Percentiles rank a stretch among this genome's conserved stretches.
phyloP scores from a whole-genome alignment of 345 rosid genomes.

The Rubroshorea leprosula region DNA sequence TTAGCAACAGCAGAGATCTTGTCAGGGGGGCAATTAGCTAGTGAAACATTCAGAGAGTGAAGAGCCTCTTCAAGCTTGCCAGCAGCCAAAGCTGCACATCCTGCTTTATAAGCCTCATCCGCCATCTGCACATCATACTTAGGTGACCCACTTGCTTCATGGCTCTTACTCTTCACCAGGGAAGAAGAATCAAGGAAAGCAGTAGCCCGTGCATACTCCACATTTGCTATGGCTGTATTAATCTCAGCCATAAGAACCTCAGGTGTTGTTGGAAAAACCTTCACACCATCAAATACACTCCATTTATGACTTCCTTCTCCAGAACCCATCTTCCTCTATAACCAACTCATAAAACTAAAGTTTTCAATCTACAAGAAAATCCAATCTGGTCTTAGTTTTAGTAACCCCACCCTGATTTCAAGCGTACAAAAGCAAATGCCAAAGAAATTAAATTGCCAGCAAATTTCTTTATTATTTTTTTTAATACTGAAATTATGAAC shows the following conservation, averaged over 20 bases:
- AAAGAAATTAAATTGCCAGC: too few relatives aligned
- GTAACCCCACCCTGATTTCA: too few relatives aligned
- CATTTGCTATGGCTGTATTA: constrained; percentile 41
- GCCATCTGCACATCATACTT: constrained; percentile 43
- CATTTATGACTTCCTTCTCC: constrained; percentile 28
- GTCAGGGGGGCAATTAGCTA: constrained; percentile 34
- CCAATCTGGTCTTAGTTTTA: too few relatives aligned
- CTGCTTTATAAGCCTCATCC: constrained; percentile 60
- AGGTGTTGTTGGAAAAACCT: constrained; percentile 39
- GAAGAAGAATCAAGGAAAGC: constrained; percentile 34
- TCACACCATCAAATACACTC: constrained; percentile 46
- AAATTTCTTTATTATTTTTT: too few relatives aligned
- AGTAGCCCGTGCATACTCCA: constrained; percentile 47
- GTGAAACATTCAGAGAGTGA: constrained; percentile 44
- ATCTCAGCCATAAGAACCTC: constrained; percentile 65
- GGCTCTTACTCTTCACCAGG: constrained; percentile 10
- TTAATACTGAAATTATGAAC: too few relatives aligned
- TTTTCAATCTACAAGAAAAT: not conserved
- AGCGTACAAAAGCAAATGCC: too few relatives aligned
- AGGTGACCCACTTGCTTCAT: constrained; percentile 9
- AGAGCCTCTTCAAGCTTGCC: constrained; percentile 68
- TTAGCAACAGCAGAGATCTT: constrained; percentile 50
- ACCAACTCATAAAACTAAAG: not conserved
- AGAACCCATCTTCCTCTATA: constrained; percentile 34
- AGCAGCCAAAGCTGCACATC: constrained; percentile 61